A percentile compares a stretch with the other conserved stretches of the same genome.
These are phyloP conservation scores for Penicillium subrubescens DNA, from an alignment of 495 filamentous ascomycete genomes.

Conservation along the genomic window DNA sequence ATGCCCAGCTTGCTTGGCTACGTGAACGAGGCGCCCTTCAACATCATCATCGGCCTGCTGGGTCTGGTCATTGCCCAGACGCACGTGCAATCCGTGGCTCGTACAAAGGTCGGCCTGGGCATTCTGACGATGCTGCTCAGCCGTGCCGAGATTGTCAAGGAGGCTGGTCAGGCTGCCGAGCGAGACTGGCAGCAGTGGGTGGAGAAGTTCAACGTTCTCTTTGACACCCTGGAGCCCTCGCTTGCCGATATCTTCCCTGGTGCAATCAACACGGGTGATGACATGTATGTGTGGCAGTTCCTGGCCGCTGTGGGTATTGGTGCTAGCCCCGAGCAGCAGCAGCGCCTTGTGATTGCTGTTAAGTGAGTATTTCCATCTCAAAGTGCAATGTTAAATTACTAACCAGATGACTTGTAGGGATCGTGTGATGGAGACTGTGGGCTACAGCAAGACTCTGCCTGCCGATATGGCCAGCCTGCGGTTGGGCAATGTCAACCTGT, in stretches of 20 bases:
- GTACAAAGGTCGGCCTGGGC: slow-evolving; percentile 80
- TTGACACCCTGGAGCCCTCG: slow-evolving; percentile 80
- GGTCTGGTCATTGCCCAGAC: slow-evolving; percentile 80
- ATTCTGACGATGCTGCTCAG: slow-evolving; percentile 95
- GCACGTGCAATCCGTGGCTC: slow-evolving; percentile 75
- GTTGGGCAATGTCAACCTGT: slow-evolving; percentile 90
- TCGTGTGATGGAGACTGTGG: slow-evolving; percentile 93
- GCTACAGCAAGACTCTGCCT: slow-evolving; percentile 83
- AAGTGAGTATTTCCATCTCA: slow-evolving; percentile 58
- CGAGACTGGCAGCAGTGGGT: slow-evolving; percentile 83
- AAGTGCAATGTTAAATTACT: slow-evolving; percentile 8
- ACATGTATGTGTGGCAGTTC: slow-evolving; percentile 98
- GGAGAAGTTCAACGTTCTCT: slow-evolving; percentile 78
- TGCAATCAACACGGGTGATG: slow-evolving; percentile 77
- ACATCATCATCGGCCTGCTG: slow-evolving; percentile 85
- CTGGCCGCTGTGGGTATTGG: slow-evolving; percentile 91
- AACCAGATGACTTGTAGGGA: slow-evolving; percentile 54
- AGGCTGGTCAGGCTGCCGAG: slow-evolving; percentile 67
- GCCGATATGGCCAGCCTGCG: slow-evolving; percentile 78
- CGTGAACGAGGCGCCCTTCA: slow-evolving; percentile 85
- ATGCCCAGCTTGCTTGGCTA: slow-evolving; percentile 88
- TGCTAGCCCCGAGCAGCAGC: slow-evolving; percentile 89
- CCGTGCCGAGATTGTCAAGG: slow-evolving; percentile 89
- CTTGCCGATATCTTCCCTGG: slow-evolving; percentile 85
- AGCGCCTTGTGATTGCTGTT: slow-evolving; percentile 88